A percentile compares a stretch with the other conserved stretches of the same genome.
Conservation (phyloP, 805 yeast genomes). For the Pichia sporocuriosa region DNA sequence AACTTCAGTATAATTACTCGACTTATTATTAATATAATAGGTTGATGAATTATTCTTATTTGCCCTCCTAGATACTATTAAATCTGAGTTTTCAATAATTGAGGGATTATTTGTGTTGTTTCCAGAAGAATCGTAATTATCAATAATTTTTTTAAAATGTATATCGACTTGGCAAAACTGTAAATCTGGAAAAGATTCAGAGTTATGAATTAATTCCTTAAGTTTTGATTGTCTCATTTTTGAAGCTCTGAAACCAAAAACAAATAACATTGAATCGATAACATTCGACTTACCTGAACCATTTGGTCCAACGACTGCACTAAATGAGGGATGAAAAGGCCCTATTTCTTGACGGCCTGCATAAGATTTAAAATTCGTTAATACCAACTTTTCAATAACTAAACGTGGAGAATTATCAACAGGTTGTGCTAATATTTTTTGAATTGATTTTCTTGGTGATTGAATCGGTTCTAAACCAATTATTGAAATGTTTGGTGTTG, state of each 20-base stretch:
- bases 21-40: constrained; percentile 64
- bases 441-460: constrained; percentile 9
- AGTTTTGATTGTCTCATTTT: constrained; percentile 95
- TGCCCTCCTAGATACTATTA: constrained; percentile 78
- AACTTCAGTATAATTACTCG: constrained; percentile 72
- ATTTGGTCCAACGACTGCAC: constrained; percentile 97
- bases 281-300: constrained; percentile 97
- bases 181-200: constrained; percentile 61
- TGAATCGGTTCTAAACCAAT: constrained; percentile 14
- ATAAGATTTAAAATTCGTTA: constrained; percentile 88
- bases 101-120: constrained; percentile 29
- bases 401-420: constrained; percentile 38
- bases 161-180: constrained; percentile 86
- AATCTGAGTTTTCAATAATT: constrained; percentile 45
- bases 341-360: constrained; percentile 93
- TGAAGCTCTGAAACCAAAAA: constrained; percentile 92
- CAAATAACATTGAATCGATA: constrained; percentile 97
- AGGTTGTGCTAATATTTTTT: constrained; percentile 1
- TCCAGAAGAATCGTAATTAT: constrained; percentile 27
- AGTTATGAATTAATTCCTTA: constrained; percentile 89
- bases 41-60: constrained; percentile 67
- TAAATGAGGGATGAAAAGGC: constrained; percentile 87
- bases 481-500: constrained; percentile 5
- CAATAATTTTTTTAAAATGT: constrained; percentile 72
- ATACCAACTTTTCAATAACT: constrained; percentile 65